Conservation (phyloP, 768 basidiomycete species). For the Inosperma sp. region DNA sequence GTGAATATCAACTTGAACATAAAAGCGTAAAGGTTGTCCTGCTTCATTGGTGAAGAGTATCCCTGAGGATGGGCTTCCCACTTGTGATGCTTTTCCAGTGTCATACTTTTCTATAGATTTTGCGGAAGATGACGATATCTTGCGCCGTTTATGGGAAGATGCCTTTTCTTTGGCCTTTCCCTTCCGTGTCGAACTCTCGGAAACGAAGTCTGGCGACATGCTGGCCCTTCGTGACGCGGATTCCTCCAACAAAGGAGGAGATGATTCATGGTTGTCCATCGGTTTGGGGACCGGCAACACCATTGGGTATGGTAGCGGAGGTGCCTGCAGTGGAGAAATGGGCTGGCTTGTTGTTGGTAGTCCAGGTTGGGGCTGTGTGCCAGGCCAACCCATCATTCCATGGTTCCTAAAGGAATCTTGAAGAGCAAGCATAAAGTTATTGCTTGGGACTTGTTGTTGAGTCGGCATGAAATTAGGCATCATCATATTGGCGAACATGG, state of each 20-base stretch:
- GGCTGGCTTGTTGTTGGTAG: not conserved
- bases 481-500: conserved; percentile 12
- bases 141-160: conserved; percentile 18
- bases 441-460: conserved; percentile 6
- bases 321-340: not conserved
- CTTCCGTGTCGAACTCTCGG: not conserved
- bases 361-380: conserved; percentile 1
- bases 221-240: conserved; percentile 1
- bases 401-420: conserved; percentile 5
- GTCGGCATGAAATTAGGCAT: conserved; percentile 11
- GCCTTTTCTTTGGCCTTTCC: conserved; percentile 13
- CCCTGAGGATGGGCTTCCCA: conserved; percentile 12
- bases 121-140: conserved; percentile 12
- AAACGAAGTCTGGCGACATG: not conserved
- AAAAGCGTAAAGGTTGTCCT: conserved; percentile 50
- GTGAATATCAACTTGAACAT: conserved; percentile 63
- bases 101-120: conserved; percentile 7
- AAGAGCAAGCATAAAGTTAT: conserved; percentile 3
- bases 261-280: not conserved
- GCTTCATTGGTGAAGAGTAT: conserved; percentile 41
- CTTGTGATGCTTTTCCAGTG: conserved; percentile 7
- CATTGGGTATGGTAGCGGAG: conserved; percentile 8
- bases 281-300: not conserved
- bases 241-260: not conserved
- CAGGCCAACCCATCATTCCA: not conserved